Evolutionary conservation across 441 rosid genomes (phyloP), one percentile per base, ranked within the genome.

Genomic region (Jatropha podagrica): DNA sequence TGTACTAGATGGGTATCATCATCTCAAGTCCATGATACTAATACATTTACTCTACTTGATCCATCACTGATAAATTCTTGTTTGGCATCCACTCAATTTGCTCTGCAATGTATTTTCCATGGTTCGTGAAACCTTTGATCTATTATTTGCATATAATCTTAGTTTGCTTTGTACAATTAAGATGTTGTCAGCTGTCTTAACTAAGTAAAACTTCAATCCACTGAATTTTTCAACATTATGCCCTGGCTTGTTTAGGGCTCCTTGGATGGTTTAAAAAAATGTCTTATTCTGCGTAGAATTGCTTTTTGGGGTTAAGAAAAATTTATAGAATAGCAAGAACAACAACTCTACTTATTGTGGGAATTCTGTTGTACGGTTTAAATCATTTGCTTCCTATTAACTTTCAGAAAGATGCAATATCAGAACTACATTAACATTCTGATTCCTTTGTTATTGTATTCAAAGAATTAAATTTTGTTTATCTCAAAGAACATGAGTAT

Each of bases 401-500:
- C 48, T 67, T 38, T 44, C 51, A 10, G n/a, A 55, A 46, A 71
- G 41, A 59, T 58, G 65, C 42, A n/a, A 58, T 67, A 38, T 66
- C 26, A 12, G 55, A 20, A 37, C 23, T 3, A 3, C 48, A 64
- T 55, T 40, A 4, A 54, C 44, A 27, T 65, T 65, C 37, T 20
- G 17, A 17, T 20, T 71, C 46, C 62, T 54, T 59, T 49, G 17
- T 59, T 41, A 1, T 65, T 65, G n/a, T 40, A 42, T 15, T 51
- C 27, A 9, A 48, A 65, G 48, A 49, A 51, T 32, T 52, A 41
- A 51, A 73, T 3, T 69, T 56, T 40, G 23, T 40, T 61, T 15
- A 0, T 77, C 23, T 41, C 44, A 14, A 74, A 74, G 81, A 74
- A 40, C 15, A 32, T 49, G 59, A 49, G 26, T 46, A 12, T 71